Conservation (phyloP, 179 eudicot genomes). For the Gypsophila paniculata region DNA sequence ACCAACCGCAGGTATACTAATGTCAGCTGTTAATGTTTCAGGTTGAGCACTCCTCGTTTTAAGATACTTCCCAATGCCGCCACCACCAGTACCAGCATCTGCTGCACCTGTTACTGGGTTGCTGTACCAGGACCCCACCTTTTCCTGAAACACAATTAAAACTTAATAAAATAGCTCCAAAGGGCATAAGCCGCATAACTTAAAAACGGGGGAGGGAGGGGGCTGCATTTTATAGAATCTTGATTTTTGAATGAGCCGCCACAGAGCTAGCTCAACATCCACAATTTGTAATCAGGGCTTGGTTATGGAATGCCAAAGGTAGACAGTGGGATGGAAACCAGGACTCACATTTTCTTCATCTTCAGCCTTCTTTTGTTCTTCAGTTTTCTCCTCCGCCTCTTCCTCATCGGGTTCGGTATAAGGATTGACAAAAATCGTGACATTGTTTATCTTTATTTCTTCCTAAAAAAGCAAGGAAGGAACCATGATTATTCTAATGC, state of each 20-base stretch:
- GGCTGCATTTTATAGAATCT: not conserved
- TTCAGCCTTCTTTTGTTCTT: slow-evolving; percentile 46
- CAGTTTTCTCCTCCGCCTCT: slow-evolving; percentile 56
- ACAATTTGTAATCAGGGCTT: not conserved
- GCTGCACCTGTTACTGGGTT: slow-evolving; percentile 63
- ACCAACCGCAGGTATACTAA: slow-evolving; percentile 28
- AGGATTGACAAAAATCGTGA: slow-evolving; percentile 78
- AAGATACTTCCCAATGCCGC: slow-evolving; percentile 81
- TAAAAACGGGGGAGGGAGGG: not conserved
- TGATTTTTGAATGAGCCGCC: not conserved
- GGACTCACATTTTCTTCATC: slow-evolving; percentile 75
- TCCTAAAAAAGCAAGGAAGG: slow-evolving; percentile 50
- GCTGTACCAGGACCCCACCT: slow-evolving; percentile 96
- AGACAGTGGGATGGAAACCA: not conserved
- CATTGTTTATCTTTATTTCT: slow-evolving; percentile 81
- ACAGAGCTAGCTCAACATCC: not conserved
- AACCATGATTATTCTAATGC: slow-evolving; percentile 3
- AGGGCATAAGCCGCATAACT: not conserved
- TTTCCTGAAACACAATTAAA: slow-evolving; percentile 46
- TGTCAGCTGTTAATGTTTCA: slow-evolving; percentile 35
- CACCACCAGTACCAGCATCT: slow-evolving; percentile 42
- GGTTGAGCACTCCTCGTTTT: slow-evolving; percentile 47
- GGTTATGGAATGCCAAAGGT: not conserved
- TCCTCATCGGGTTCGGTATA: slow-evolving; percentile 85
- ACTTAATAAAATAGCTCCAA: not conserved